A percentile compares a stretch with the other conserved stretches of the same genome.
phyloP scores from a whole-genome alignment of 176 grass and related monocot genomes.

The Musa schizocarpa region DNA sequence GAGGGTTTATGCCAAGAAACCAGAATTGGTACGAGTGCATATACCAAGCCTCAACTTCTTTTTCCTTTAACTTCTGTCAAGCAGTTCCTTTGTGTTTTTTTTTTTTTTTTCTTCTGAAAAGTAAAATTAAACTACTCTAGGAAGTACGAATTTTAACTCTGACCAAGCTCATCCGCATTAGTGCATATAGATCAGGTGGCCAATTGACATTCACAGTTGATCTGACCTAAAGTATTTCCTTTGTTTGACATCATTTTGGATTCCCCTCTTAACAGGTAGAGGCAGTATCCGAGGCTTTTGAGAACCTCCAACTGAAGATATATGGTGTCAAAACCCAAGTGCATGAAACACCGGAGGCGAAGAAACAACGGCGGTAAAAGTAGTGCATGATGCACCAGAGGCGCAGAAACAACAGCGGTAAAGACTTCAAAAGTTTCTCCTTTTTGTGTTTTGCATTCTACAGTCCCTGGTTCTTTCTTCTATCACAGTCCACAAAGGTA shows the following conservation, averaged over 20 bases:
- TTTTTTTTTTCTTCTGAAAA: too few relatives aligned
- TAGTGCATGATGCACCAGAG: conserved; percentile 70
- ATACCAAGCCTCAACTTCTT: conserved; percentile 2
- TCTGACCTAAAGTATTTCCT: too few relatives aligned
- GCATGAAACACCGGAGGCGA: conserved; percentile 80
- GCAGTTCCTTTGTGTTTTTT: too few relatives aligned
- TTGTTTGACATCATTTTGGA: background rate
- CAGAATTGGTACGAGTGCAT: conserved; percentile 52
- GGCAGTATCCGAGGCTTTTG: conserved; percentile 71
- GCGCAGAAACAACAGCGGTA: conserved; percentile 34
- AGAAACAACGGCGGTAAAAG: conserved; percentile 16
- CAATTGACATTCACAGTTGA: too few relatives aligned
- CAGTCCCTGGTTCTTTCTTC: background rate
- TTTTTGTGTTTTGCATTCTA: background rate
- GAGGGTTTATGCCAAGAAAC: conserved; percentile 78
- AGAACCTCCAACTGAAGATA: conserved; percentile 69
- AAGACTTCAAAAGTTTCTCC: too few relatives aligned
- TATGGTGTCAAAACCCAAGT: conserved; percentile 86
- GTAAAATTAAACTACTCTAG: background rate
- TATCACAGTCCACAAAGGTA: background rate
- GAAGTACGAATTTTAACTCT: too few relatives aligned
- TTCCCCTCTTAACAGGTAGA: conserved; percentile 36
- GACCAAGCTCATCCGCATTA: too few relatives aligned
- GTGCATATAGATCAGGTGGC: too few relatives aligned
- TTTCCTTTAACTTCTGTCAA: background rate